Conservation (phyloP, 805 yeast species). For the Ogataea ganodermae region DNA sequence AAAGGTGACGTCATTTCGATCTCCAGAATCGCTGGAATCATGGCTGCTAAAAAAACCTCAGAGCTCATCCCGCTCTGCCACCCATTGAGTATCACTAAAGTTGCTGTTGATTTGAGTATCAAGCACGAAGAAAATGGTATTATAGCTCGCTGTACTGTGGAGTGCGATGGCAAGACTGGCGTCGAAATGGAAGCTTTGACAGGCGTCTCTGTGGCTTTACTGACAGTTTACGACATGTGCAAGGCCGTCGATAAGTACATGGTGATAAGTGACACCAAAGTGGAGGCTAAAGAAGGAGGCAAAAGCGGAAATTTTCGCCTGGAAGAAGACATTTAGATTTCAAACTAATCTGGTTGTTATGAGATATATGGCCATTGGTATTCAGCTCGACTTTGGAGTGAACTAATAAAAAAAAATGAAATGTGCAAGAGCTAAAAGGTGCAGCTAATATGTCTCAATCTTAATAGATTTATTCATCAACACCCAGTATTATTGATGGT, state of each 20-base stretch:
- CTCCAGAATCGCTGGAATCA: constrained; percentile 52
- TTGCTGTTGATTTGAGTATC: constrained; percentile 36
- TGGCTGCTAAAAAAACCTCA: constrained; percentile 51
- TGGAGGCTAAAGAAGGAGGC: constrained; percentile 47
- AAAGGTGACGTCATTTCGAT: constrained; percentile 55
- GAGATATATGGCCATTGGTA: background rate
- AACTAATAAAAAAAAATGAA: background rate
- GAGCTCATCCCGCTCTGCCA: constrained; percentile 54
- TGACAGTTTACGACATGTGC: constrained; percentile 60
- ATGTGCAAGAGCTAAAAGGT: background rate
- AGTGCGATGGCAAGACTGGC: constrained; percentile 53
- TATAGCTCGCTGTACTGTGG: constrained; percentile 40
- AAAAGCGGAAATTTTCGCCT: constrained; percentile 30
- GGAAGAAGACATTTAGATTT: too few species aligned
- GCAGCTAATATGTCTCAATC: background rate
- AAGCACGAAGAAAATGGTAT: constrained; percentile 25
- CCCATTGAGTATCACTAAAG: constrained; percentile 45
- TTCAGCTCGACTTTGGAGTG: background rate
- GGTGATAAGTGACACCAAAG: constrained; percentile 41
- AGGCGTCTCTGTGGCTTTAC: constrained; percentile 45
- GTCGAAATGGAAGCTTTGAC: constrained; percentile 60
- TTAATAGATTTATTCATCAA: background rate
- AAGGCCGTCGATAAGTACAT: constrained; percentile 55
- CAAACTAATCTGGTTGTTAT: too few species aligned
- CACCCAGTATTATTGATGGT: background rate